These are phyloP conservation scores for Penicillium sumatraense DNA, from an alignment of 2,329 filamentous ascomycete species.

Conservation along the genomic window DNA sequence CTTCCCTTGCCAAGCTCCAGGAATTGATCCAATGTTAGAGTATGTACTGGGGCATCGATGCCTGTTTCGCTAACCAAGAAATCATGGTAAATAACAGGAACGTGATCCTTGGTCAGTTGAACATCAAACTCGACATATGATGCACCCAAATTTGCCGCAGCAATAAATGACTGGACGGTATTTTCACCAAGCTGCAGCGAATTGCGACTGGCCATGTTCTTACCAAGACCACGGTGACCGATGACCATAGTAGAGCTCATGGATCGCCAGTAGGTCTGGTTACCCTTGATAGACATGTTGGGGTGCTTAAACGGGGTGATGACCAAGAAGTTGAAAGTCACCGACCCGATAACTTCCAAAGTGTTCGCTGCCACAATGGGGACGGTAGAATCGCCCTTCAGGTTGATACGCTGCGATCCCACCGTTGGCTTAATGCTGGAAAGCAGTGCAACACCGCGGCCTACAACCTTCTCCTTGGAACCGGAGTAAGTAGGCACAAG, in stretches of 20 bases:
- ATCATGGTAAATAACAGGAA: constrained; percentile 98
- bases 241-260: constrained; percentile 84
- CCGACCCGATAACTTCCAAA: constrained; percentile 87
- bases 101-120: constrained; percentile 96
- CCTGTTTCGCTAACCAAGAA: constrained; percentile 97
- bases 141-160: constrained; percentile 88
- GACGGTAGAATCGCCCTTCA: constrained; percentile 90
- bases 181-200: constrained; percentile 96
- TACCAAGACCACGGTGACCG: constrained; percentile 77
- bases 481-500: constrained; percentile 95
- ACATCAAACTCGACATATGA: constrained; percentile 80
- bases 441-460: constrained; percentile 84
- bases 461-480: constrained; percentile 77
- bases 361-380: constrained; percentile 83
- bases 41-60: constrained; percentile 95
- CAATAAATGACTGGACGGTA: constrained; percentile 92
- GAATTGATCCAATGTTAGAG: constrained; percentile 88
- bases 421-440: constrained; percentile 83
- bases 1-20: constrained; percentile 72
- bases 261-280: constrained; percentile 97
- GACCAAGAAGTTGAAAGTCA: constrained; percentile 96
- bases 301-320: constrained; percentile 94
- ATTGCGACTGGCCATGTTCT: constrained; percentile 81
- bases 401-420: constrained; percentile 82
- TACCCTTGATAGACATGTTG: constrained; percentile 87